Percentiles rank a stretch among this genome's conserved stretches.
These are phyloP conservation scores for Gnomoniopsis smithogilvyi DNA, from an alignment of 2,329 filamentous ascomycete genomes.

Conservation along the genomic window DNA sequence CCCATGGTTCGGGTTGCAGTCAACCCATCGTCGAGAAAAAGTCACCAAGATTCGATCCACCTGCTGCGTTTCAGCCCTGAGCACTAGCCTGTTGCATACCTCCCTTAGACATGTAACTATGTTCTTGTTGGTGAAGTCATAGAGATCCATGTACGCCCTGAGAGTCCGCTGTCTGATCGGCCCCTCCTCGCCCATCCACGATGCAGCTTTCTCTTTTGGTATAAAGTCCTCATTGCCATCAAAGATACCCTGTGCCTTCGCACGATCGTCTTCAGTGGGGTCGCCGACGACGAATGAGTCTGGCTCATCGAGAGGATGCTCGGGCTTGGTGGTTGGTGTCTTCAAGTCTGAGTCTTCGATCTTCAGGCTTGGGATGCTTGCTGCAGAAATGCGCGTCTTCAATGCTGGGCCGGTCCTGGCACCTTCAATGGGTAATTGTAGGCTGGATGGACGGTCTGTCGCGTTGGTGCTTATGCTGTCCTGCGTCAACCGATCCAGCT, in stretches of 20 bases:
- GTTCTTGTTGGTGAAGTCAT: constrained; percentile 79
- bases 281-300: constrained; percentile 52
- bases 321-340: constrained; percentile 18
- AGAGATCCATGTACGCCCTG: constrained; percentile 85
- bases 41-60: constrained; percentile 91
- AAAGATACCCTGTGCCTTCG: constrained; percentile 79
- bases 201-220: constrained; percentile 73
- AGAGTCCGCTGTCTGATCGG: constrained; percentile 55
- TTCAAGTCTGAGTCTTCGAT: constrained; percentile 38
- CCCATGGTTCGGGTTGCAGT: constrained; percentile 87
- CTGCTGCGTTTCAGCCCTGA: constrained; percentile 93
- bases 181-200: constrained; percentile 81
- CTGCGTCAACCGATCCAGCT: constrained; percentile 16
- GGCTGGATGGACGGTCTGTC: constrained; percentile 29
- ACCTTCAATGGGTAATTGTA: constrained; percentile 42
- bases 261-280: constrained; percentile 65
- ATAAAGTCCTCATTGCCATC: constrained; percentile 82
- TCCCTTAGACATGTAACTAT: constrained; percentile 75
- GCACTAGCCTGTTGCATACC: constrained; percentile 75
- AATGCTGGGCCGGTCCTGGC: constrained; percentile 35
- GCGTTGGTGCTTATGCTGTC: constrained; percentile 26
- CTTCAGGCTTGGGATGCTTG: constrained; percentile 38
- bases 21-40: constrained; percentile 87
- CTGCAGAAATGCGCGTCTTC: constrained; percentile 27
- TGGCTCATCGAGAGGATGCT: constrained; percentile 53